phyloP scores from a whole-genome alignment of 441 rosid genomes.

The Populus trichocarpa region DNA sequence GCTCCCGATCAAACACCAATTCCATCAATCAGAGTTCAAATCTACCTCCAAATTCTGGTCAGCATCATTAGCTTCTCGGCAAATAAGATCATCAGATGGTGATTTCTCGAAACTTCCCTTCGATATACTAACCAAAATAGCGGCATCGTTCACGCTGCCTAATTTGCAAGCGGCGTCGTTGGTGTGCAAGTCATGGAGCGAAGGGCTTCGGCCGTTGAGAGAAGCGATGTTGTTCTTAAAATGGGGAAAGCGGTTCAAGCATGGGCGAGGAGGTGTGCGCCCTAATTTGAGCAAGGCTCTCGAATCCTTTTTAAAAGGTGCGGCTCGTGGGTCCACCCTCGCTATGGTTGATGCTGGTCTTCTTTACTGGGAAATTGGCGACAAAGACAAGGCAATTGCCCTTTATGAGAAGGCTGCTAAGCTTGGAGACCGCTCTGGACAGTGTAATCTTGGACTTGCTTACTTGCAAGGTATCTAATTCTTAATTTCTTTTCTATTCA shows the following conservation, averaged over 20 bases:
- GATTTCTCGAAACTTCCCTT: constrained; percentile 71
- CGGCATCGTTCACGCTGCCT: constrained; percentile 61
- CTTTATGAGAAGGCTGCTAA: constrained; percentile 67
- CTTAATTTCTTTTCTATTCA: neutral
- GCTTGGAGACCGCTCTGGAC: constrained; percentile 71
- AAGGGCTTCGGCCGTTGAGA: constrained; percentile 72
- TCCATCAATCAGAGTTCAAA: neutral
- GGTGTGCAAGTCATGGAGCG: constrained; percentile 80
- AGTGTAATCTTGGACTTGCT: constrained; percentile 77
- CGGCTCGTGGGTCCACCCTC: constrained; percentile 73
- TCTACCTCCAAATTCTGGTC: neutral
- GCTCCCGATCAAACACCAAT: constrained; percentile 20
- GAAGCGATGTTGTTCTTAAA: constrained; percentile 71
- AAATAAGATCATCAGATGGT: neutral
- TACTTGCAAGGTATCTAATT: constrained; percentile 57
- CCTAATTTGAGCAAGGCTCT: constrained; percentile 68
- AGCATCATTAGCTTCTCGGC: neutral
- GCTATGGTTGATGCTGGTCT: constrained; percentile 97
- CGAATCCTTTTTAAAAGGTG: constrained; percentile 72
- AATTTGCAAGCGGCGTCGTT: constrained; percentile 60
- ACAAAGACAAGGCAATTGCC: constrained; percentile 48
- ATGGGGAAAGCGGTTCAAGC: constrained; percentile 83
- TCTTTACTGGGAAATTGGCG: constrained; percentile 73
- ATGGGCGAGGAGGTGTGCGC: constrained; percentile 70
- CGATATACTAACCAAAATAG: constrained; percentile 58